A percentile compares a stretch with the other conserved stretches of the same genome.
phyloP scores from a whole-genome alignment of 495 filamentous ascomycete species.

The Neurospora sublineolata region DNA sequence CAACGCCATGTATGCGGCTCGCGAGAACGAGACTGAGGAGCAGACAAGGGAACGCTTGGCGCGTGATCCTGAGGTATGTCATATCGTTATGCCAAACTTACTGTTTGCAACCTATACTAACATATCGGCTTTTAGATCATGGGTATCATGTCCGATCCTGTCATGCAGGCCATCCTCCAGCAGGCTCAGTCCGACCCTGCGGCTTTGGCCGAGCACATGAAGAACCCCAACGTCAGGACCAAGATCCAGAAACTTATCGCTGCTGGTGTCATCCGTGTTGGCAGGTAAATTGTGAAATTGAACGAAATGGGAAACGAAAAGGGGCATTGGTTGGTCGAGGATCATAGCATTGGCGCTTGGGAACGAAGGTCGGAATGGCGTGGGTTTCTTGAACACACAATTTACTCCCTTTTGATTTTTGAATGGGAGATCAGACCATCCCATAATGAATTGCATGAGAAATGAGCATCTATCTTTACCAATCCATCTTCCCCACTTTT shows the following conservation, averaged over 20 bases:
- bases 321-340: background rate
- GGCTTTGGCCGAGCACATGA: slow-evolving; percentile 92
- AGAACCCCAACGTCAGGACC: slow-evolving; percentile 66
- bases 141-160: slow-evolving; percentile 81
- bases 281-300: slow-evolving; percentile 28
- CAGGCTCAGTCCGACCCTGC: slow-evolving; percentile 90
- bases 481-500: background rate
- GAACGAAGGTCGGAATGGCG: background rate
- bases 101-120: slow-evolving; percentile 19
- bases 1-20: slow-evolving; percentile 72
- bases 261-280: slow-evolving; percentile 82
- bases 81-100: background rate
- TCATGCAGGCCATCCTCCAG: slow-evolving; percentile 96
- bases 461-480: slow-evolving; percentile 1
- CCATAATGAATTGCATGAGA: slow-evolving; percentile 3
- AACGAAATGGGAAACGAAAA: background rate
- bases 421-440: background rate
- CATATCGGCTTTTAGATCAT: slow-evolving; percentile 49
- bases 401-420: background rate
- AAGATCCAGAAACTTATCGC: slow-evolving; percentile 90
- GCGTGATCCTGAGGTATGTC: slow-evolving; percentile 80
- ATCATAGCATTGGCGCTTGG: background rate
- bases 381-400: background rate
- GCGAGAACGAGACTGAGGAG: slow-evolving; percentile 92
- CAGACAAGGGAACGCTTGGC: slow-evolving; percentile 87